Evolutionary conservation across 2,329 filamentous ascomycete species (phyloP).

Genomic region (Lojkania enalia): DNA sequence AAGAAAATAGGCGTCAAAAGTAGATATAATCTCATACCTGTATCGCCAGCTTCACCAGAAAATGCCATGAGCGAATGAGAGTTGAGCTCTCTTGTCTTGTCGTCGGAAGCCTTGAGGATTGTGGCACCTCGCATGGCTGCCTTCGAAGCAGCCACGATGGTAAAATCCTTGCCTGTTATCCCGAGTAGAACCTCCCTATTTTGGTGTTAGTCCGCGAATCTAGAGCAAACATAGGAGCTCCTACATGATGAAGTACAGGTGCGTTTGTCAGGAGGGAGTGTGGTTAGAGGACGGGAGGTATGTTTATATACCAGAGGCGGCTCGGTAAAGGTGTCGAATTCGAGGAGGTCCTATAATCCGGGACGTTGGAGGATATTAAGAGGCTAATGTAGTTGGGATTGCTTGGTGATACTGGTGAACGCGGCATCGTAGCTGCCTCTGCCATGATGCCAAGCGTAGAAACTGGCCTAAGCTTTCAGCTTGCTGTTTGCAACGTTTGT

Average conservation of each 20-base stretch:
- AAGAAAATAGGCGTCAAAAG: conserved; percentile 1
- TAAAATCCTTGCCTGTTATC: conserved; percentile 99
- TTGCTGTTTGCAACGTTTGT: background rate
- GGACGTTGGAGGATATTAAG: background rate
- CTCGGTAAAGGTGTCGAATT: background rate
- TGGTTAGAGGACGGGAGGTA: background rate
- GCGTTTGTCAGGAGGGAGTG: conserved; percentile 15
- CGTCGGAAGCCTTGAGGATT: conserved; percentile 90
- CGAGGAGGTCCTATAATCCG: background rate
- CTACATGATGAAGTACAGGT: conserved; percentile 39
- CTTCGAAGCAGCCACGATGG: conserved; percentile 95
- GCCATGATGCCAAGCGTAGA: too few species aligned
- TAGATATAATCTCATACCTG: conserved; percentile 60
- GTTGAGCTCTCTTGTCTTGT: conserved; percentile 94
- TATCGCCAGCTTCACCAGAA: conserved; percentile 94
- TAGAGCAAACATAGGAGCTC: conserved; percentile 9
- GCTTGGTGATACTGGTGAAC: background rate
- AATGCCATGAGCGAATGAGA: conserved; percentile 94
- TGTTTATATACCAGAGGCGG: background rate
- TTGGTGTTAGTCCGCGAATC: conserved; percentile 17
- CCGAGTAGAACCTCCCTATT: conserved; percentile 94
- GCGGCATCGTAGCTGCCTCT: background rate
- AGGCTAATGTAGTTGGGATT: background rate
- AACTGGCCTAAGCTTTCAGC: background rate
- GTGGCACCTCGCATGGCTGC: conserved; percentile 97